Base-by-base conservation (phyloP, 768 basidiomycete species). In the Podaxis sp. region DNA sequence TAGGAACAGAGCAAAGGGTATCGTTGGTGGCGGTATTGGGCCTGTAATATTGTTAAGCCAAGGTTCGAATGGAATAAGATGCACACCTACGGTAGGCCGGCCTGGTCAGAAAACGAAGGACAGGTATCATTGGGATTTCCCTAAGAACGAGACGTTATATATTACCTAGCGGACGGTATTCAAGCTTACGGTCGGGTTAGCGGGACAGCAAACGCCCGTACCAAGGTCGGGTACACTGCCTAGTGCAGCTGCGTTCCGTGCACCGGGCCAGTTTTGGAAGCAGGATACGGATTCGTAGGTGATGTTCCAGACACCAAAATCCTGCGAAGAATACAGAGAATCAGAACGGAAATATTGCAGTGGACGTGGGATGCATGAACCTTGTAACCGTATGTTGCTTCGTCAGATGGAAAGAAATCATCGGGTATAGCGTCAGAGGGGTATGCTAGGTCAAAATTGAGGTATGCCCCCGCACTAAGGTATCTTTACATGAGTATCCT, bases 241-340 rank as follows among this genome's bases (percentile, higher is more conserved):
- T 41, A 93, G 75, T 13, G 90, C 89, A 13, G 84, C 76, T 15
- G 81, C 70, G 62, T 87, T 76, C 20, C 75, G 78, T 55, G 76
- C 80, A 8, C 93, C 93, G 38, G 78, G 73, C 93, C 92, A 94
- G 57, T 82, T 72, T 2, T 77, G 64, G 2, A 81, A 60, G 68
- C 92, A 94, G 33, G 85, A 74, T 10, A 93, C 85, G 30, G 75
- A 78, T 67, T 85, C 74, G 70, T 93, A 93, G 17, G 81, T 86
- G 68, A 91, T 78, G 68, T 93, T 92, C 92, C 93, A 95, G 20
- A 93, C 85, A 55, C 93, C 91, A 77, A 93, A 94, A 69, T 93
- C 93, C 88, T 90, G 49, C 50, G 30, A 51, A 20, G 20, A 52
- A 60, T 20, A 10, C 22, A 52, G 30, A 36, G 30, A 58, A 58